phyloP scores from a whole-genome alignment of 1,284 basidiomycete genomes.

The Sporisorium reilianum region DNA sequence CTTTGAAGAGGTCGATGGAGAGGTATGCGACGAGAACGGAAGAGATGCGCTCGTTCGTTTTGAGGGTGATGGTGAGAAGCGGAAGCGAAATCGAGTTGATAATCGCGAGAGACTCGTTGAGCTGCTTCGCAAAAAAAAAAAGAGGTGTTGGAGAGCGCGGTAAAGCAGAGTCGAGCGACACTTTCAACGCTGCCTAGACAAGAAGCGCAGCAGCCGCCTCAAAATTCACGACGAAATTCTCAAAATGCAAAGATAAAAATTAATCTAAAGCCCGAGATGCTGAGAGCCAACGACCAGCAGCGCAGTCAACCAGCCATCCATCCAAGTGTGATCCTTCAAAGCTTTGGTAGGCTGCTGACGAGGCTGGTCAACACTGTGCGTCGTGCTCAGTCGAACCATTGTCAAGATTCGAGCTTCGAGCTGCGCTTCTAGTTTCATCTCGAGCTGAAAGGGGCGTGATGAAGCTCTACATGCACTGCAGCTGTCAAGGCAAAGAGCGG shows the following conservation, averaged over 20 bases:
- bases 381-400: too few species aligned
- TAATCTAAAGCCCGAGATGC: not conserved
- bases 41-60: constrained; percentile 5
- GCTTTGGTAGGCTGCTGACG: not conserved
- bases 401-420: too few species aligned
- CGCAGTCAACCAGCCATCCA: not conserved
- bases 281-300: not conserved
- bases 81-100: not conserved
- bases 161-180: constrained; percentile 31
- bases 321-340: not conserved
- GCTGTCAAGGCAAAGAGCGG: not conserved
- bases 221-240: constrained; percentile 1
- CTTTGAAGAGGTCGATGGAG: not conserved
- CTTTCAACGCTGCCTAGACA: not conserved
- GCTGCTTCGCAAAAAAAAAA: not conserved
- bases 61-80: constrained; percentile 15
- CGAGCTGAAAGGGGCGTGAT: not conserved
- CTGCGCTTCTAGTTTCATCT: constrained; percentile 9
- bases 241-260: not conserved
- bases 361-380: too few species aligned
- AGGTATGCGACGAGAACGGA: constrained; percentile 3
- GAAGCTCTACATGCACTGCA: not conserved
- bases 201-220: not conserved
- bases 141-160: not conserved
- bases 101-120: constrained; percentile 6